Conservation (phyloP, 495 filamentous ascomycete genomes). For the Aspergillus cristatus region DNA sequence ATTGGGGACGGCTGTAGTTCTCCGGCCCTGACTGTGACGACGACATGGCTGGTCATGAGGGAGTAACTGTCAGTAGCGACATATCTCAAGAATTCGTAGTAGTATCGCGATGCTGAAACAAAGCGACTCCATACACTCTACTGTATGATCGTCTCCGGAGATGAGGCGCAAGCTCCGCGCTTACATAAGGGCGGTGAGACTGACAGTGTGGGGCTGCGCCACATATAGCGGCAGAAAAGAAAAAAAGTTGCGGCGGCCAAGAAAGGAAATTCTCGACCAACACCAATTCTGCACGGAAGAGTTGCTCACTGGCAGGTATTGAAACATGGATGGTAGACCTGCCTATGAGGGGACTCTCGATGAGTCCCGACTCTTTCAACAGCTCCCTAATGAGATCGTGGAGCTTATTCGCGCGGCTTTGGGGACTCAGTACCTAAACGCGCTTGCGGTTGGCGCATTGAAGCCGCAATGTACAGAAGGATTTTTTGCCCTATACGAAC, state of each 20-base stretch:
- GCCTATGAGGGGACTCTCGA: conserved; percentile 36
- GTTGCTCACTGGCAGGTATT: conserved; percentile 31
- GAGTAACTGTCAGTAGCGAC: conserved; percentile 2
- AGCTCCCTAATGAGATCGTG: conserved; percentile 57
- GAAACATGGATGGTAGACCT: conserved; percentile 35
- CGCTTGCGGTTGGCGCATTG: conserved; percentile 57
- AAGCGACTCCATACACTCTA: too few relatives aligned
- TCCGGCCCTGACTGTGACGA: conserved; percentile 8
- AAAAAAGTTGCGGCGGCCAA: conserved; percentile 25
- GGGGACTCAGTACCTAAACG: conserved; percentile 58
- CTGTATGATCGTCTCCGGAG: conserved; percentile 10
- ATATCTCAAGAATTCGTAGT: conserved; percentile 7
- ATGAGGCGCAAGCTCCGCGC: conserved; percentile 21
- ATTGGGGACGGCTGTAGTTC: conserved; percentile 7
- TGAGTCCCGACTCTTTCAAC: conserved; percentile 37
- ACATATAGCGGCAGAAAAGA: conserved; percentile 29
- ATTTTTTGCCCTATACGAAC: conserved; percentile 62
- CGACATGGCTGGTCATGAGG: conserved; percentile 9
- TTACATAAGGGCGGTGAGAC: conserved; percentile 27
- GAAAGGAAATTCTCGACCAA: conserved; percentile 11
- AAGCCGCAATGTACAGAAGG: conserved; percentile 52
- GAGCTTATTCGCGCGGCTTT: conserved; percentile 53
- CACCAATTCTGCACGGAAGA: conserved; percentile 16
- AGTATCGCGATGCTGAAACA: conserved; percentile 8
- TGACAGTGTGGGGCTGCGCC: conserved; percentile 21